Evolutionary conservation across 306 rosid genomes (phyloP).

Genomic region (Glycine soja): DNA sequence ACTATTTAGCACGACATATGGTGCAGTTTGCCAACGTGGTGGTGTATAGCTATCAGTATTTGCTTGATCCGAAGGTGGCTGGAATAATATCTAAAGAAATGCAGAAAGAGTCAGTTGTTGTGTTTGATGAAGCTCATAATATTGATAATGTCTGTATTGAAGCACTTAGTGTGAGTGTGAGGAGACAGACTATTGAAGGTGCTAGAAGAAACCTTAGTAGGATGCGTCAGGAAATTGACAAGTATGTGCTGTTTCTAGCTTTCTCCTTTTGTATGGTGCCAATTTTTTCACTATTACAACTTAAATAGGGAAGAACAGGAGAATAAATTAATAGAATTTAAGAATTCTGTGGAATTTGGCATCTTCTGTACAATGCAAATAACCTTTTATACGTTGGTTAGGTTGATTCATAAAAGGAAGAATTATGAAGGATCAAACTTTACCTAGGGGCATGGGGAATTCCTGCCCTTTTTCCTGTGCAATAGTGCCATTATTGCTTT

Average conservation of each 20-base stretch:
- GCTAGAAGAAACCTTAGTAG: conserved; percentile 84
- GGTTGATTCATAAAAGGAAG: conserved; percentile 34
- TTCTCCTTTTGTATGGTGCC: conserved; percentile 34
- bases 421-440: conserved; percentile 3
- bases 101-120: conserved; percentile 95
- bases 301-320: neutral
- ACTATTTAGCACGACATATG: conserved; percentile 93
- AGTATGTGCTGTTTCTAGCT: conserved; percentile 60
- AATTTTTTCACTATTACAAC: neutral
- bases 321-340: neutral
- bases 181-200: conserved; percentile 96
- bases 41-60: conserved; percentile 92
- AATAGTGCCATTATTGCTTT: conserved; percentile 17
- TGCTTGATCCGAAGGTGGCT: conserved; percentile 97
- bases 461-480: conserved; percentile 16
- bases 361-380: neutral
- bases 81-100: conserved; percentile 92
- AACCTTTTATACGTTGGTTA: neutral
- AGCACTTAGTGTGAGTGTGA: conserved; percentile 97
- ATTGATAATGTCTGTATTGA: conserved; percentile 95
- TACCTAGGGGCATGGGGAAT: conserved; percentile 12
- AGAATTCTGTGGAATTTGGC: conserved; percentile 23
- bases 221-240: conserved; percentile 90
- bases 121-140: conserved; percentile 96
- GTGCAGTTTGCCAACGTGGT: conserved; percentile 93